Base-by-base conservation (phyloP, 495 filamentous ascomycete genomes). In the Patellaria atrata region DNA sequence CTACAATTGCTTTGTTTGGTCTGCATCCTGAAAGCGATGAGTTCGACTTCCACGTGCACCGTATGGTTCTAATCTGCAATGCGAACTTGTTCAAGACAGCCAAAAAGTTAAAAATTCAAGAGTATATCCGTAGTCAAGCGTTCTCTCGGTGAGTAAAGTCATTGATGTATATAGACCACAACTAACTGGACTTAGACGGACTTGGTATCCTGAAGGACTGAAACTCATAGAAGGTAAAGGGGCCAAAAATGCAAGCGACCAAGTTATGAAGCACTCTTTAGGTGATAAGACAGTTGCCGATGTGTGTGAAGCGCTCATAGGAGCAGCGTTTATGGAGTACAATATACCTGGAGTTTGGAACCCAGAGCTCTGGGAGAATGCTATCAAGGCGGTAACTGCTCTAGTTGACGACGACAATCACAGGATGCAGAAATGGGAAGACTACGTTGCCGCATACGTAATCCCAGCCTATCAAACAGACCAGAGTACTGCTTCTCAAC, bases 211-310 rank as follows among this genome's bases (percentile, higher is more conserved):
- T 0, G 68, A 79, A 38, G 80, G 81, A 1, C 61, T 91, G 34
- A 67, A 59, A 24, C 59, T 79, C 14, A 56, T 77, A 1, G 52
- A 65, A 34, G 78, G 77, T 4, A 78, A 75, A 36, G 67, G 73
- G 11, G 54, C 58, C 14, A 64, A 62, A 3, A 75, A 67, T 12
- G 68, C 65, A 15, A 54, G 56, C 15, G 64, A 60, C 5, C 59
- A 70, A 37, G 51, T 55, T 15, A 50, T 57, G n/a, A 66, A 60
- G 14, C 87, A 94, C 47, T 50, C 58, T 0, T 69, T 97, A 4
- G 79, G 71, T 2, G 80, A 93, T 50, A 97, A 97, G 57, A 75
- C 82, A 3, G 79, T 94, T 52, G 89, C 89, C n/a, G 89, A 97
- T 59, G 86, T 97, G 13, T 93, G 83, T 38, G 89, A 97, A 55